Evolutionary conservation across 306 rosid genomes (phyloP).

Genomic region (Inga oerstediana): DNA sequence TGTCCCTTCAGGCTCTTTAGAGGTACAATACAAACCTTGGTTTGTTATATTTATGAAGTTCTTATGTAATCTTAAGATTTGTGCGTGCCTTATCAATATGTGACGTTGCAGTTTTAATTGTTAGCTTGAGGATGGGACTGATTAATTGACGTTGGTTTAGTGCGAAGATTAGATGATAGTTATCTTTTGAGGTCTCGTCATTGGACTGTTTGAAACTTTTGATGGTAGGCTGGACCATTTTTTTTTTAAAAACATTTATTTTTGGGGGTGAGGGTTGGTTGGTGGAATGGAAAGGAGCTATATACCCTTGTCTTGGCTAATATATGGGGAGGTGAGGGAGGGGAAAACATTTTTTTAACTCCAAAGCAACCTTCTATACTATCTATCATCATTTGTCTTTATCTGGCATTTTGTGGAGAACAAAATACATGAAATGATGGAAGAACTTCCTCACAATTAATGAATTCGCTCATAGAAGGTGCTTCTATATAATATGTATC

Average conservation of each 20-base stretch:
- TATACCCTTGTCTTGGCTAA: no score
- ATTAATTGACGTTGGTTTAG: background rate
- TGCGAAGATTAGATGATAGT: background rate
- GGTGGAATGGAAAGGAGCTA: background rate
- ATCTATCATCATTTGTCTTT: background rate
- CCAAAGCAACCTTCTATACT: background rate
- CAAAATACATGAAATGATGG: background rate
- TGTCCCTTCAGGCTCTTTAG: slow-evolving; percentile 69
- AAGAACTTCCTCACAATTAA: background rate
- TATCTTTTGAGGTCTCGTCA: background rate
- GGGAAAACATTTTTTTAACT: background rate
- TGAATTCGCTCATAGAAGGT: background rate
- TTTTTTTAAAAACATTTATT: no score
- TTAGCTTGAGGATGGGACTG: background rate
- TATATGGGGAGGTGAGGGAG: background rate
- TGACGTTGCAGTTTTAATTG: background rate
- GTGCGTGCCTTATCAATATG: background rate
- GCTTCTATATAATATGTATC: background rate
- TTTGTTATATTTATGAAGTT: slow-evolving; percentile 44
- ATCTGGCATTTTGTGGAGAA: background rate
- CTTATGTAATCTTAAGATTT: slow-evolving; percentile 25
- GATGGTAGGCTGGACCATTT: background rate
- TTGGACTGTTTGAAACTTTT: background rate
- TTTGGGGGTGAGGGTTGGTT: background rate
- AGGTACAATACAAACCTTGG: slow-evolving; percentile 79